These are phyloP conservation scores for Apium graveolens DNA, from an alignment of 129 eudicot genomes.

Conservation along the genomic window DNA sequence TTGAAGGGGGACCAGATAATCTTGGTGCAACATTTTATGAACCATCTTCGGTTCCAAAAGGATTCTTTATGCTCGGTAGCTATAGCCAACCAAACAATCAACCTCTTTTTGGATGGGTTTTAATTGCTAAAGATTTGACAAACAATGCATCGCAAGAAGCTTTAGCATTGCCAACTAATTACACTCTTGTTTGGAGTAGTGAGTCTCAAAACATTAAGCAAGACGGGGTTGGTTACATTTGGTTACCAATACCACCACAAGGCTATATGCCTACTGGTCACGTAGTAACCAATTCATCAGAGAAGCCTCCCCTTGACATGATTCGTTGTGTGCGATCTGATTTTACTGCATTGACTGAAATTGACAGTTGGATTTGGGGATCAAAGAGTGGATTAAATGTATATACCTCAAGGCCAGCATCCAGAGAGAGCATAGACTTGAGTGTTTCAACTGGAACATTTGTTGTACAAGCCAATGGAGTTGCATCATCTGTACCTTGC, in stretches of 20 bases:
- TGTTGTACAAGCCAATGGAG: slow-evolving; percentile 7
- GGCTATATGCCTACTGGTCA: slow-evolving; percentile 40
- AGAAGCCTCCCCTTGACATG: slow-evolving; percentile 26
- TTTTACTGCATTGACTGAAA: slow-evolving; percentile 23
- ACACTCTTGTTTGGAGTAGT: slow-evolving; percentile 41
- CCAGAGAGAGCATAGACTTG: not conserved
- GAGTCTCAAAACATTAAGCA: slow-evolving; percentile 17
- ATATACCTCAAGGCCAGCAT: slow-evolving; percentile 9
- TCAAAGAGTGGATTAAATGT: not conserved
- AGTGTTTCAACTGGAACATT: slow-evolving; percentile 3
- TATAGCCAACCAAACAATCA: slow-evolving; percentile 25
- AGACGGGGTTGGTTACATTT: slow-evolving; percentile 31
- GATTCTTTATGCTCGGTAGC: slow-evolving; percentile 34
- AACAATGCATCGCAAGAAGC: slow-evolving; percentile 11
- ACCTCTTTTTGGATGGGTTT: slow-evolving; percentile 23
- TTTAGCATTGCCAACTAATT: slow-evolving; percentile 26
- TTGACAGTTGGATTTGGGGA: slow-evolving; percentile 21
- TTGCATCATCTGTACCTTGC: slow-evolving; percentile 1
- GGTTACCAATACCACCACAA: slow-evolving; percentile 39
- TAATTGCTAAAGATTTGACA: slow-evolving; percentile 30
- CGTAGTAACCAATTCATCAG: slow-evolving; percentile 35
- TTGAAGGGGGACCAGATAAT: slow-evolving; percentile 25
- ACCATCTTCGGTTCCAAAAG: slow-evolving; percentile 27
- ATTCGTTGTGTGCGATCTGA: slow-evolving; percentile 29
- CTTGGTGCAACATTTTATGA: slow-evolving; percentile 38